These are phyloP conservation scores for Euphorbia pulcherrima DNA, from an alignment of 345 rosid genomes.

Conservation along the genomic window DNA sequence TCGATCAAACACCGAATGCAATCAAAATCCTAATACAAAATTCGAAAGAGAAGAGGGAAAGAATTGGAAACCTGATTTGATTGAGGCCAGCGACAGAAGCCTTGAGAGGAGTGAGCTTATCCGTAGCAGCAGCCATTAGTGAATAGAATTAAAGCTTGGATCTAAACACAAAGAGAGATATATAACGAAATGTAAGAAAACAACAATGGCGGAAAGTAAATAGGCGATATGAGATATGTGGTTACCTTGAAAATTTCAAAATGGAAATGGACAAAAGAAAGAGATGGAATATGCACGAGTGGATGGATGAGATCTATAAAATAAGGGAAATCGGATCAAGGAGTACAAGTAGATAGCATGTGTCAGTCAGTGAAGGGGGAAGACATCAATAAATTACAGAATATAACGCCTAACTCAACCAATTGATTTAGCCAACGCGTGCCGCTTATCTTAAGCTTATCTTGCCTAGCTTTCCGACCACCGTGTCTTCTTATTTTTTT, in stretches of 20 bases:
- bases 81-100: conserved; percentile 47
- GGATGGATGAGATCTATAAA: no score
- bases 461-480: not conserved
- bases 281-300: no score
- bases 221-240: no score
- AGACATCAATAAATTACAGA: conserved; percentile 10
- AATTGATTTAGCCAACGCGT: no score
- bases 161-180: not conserved
- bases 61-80: conserved; percentile 58
- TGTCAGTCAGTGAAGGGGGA: not conserved
- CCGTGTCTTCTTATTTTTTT: no score
- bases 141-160: not conserved
- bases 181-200: not conserved
- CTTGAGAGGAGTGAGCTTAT: conserved; percentile 50
- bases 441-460: conserved; percentile 20
- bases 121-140: conserved; percentile 45
- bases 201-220: not conserved
- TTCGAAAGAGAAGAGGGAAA: not conserved
- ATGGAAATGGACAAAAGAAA: no score
- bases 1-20: conserved; percentile 27
- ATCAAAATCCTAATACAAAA: not conserved
- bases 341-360: no score
- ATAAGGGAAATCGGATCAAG: no score
- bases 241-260: no score
- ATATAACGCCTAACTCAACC: conserved; percentile 16